These are phyloP conservation scores for Phellinidium pouzarii DNA, from an alignment of 1,284 basidiomycete genomes.

Conservation along the genomic window DNA sequence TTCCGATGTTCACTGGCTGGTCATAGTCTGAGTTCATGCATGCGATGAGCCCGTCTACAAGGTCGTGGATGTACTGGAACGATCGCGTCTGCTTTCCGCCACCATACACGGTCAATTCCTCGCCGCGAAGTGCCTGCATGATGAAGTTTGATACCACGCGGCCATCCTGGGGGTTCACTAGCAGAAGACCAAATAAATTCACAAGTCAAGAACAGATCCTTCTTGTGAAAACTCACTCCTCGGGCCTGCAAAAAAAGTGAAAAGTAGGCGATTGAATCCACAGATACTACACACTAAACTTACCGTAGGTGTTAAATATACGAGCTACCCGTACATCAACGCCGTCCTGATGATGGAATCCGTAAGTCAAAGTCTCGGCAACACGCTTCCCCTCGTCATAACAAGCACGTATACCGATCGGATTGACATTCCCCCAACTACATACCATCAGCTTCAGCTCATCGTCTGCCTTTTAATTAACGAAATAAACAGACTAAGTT, in stretches of 20 bases:
- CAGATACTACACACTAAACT: slow-evolving; percentile 19
- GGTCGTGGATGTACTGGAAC: slow-evolving; percentile 90
- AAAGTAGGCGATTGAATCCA: neutral
- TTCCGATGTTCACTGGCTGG: slow-evolving; percentile 93
- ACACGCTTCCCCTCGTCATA: slow-evolving; percentile 98
- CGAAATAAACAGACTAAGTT: slow-evolving; percentile 72
- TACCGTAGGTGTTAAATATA: slow-evolving; percentile 89
- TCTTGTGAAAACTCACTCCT: slow-evolving; percentile 24
- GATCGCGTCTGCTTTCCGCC: slow-evolving; percentile 95
- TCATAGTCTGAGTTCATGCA: slow-evolving; percentile 90
- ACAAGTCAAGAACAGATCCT: neutral
- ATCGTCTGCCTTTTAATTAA: neutral
- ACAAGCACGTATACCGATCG: slow-evolving; percentile 93
- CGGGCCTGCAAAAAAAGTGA: slow-evolving; percentile 16
- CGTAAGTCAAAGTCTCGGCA: slow-evolving; percentile 91
- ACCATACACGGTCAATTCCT: slow-evolving; percentile 96
- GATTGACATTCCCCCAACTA: slow-evolving; percentile 97
- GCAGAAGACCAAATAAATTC: neutral
- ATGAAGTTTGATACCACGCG: slow-evolving; percentile 99
- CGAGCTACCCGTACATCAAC: slow-evolving; percentile 94
- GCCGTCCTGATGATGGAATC: slow-evolving; percentile 88
- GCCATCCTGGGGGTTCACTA: slow-evolving; percentile 94
- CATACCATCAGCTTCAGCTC: slow-evolving; percentile 13
- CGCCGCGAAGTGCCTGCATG: slow-evolving; percentile 89
- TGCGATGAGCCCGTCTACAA: slow-evolving; percentile 78